Percentiles rank a stretch among this genome's conserved stretches.
Conservation (phyloP, 208 protist species). For the Wallacemonas sp. region DNA sequence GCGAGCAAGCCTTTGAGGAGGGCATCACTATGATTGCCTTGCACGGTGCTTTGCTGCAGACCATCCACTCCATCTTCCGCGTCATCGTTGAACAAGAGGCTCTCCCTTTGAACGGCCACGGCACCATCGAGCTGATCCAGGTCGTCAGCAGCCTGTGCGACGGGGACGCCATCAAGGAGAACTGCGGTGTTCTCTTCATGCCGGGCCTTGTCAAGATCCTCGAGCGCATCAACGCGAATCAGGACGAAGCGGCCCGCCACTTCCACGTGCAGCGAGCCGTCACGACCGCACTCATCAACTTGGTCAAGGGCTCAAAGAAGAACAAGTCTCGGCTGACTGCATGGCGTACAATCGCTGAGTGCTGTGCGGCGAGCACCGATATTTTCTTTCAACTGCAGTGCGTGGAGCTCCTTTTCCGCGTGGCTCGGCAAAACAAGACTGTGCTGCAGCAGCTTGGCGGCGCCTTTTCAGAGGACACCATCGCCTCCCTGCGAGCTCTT, state of each 20-base stretch:
- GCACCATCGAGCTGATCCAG: slow-evolving; percentile 76
- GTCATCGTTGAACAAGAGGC: slow-evolving; percentile 54
- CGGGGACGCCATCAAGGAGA: slow-evolving; percentile 73
- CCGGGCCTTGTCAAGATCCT: slow-evolving; percentile 56
- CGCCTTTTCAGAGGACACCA: slow-evolving; percentile 22
- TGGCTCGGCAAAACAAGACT: slow-evolving; percentile 70
- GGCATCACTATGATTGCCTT: slow-evolving; percentile 66
- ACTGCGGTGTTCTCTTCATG: slow-evolving; percentile 77
- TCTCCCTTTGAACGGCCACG: slow-evolving; percentile 61
- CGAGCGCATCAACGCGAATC: slow-evolving; percentile 48
- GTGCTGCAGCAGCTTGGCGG: slow-evolving; percentile 43
- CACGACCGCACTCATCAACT: slow-evolving; percentile 86
- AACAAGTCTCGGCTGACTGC: slow-evolving; percentile 81
- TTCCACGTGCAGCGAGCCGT: slow-evolving; percentile 71
- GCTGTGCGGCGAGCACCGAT: slow-evolving; percentile 69
- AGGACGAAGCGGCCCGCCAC: slow-evolving; percentile 41
- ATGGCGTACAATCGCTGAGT: slow-evolving; percentile 73
- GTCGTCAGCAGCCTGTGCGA: slow-evolving; percentile 83
- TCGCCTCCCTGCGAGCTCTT: slow-evolving; percentile 53
- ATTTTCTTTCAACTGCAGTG: slow-evolving; percentile 93
- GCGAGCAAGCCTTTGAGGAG: slow-evolving; percentile 65
- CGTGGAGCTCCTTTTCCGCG: slow-evolving; percentile 86
- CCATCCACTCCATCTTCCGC: slow-evolving; percentile 61
- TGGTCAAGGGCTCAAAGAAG: slow-evolving; percentile 86
- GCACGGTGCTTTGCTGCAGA: slow-evolving; percentile 65